A percentile compares a stretch with the other conserved stretches of the same genome.
Conservation (phyloP, 305 asterid genomes). For the Striga hermonthica region DNA sequence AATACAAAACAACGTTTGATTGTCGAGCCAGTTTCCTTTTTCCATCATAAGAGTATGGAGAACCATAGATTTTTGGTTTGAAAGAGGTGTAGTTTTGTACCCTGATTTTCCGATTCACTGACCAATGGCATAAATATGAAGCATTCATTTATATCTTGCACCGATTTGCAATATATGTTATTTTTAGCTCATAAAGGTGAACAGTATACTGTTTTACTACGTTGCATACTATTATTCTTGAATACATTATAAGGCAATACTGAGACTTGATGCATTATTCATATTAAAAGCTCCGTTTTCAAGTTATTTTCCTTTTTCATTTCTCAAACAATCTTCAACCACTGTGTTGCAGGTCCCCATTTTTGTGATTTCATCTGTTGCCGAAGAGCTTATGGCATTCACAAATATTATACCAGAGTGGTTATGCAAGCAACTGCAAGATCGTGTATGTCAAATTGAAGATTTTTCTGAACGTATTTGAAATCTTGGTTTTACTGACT, state of each 20-base stretch:
- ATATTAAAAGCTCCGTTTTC: conserved; percentile 12
- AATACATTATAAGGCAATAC: conserved; percentile 6
- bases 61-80: not conserved
- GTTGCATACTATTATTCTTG: conserved; percentile 11
- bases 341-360: conserved; percentile 64
- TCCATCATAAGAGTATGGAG: too few relatives aligned
- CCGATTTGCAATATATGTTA: conserved; percentile 2
- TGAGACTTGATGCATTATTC: conserved; percentile 11
- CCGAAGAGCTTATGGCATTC: conserved; percentile 74
- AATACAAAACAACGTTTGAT: too few relatives aligned
- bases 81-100: not conserved
- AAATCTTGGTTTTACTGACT: conserved; percentile 25
- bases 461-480: conserved; percentile 10
- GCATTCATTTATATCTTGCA: conserved; percentile 15
- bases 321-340: conserved; percentile 7
- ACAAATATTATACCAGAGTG: conserved; percentile 86
- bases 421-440: conserved; percentile 63
- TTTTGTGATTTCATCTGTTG: conserved; percentile 70
- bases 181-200: conserved; percentile 9
- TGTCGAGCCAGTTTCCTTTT: too few relatives aligned
- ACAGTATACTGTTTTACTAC: not conserved
- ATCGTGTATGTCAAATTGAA: conserved; percentile 51
- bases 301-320: conserved; percentile 9
- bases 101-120: not conserved
- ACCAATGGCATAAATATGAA: not conserved